phyloP scores from a whole-genome alignment of 164 flowering plant genomes.

The Vitis cinerea region DNA sequence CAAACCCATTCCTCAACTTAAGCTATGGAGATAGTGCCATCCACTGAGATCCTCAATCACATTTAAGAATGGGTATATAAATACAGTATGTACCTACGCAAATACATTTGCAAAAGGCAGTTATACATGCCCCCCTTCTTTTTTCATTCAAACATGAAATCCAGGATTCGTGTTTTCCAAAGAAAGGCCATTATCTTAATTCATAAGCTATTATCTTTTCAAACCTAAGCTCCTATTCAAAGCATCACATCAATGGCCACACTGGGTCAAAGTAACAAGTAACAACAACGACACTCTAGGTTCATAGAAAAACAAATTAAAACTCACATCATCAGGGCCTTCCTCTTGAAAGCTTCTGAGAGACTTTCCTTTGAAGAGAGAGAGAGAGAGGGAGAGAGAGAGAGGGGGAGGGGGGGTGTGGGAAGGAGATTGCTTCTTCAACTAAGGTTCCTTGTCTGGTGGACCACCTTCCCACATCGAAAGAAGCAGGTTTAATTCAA shows the following conservation, averaged over 20 bases:
- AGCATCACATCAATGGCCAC: slow-evolving; percentile 19
- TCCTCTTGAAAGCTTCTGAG: slow-evolving; percentile 25
- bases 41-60: too few species aligned
- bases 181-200: not conserved
- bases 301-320: not conserved
- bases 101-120: too few species aligned
- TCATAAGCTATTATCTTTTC: slow-evolving; percentile 11
- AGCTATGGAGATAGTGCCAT: too few species aligned
- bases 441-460: slow-evolving; percentile 51
- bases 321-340: slow-evolving; percentile 8
- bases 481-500: slow-evolving; percentile 15
- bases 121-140: too few species aligned
- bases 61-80: too few species aligned
- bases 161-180: slow-evolving; percentile 8
- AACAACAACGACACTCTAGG: slow-evolving; percentile 10
- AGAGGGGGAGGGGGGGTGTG: not conserved
- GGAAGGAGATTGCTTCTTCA: slow-evolving; percentile 35
- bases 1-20: too few species aligned
- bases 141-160: not conserved
- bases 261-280: slow-evolving; percentile 23
- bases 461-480: slow-evolving; percentile 28
- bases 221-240: slow-evolving; percentile 16
- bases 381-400: slow-evolving; percentile 12
- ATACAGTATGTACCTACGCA: too few species aligned
- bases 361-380: not conserved